These are phyloP conservation scores for Wickerhamomyces xylosicus DNA, from an alignment of 805 yeast species.

Conservation along the genomic window DNA sequence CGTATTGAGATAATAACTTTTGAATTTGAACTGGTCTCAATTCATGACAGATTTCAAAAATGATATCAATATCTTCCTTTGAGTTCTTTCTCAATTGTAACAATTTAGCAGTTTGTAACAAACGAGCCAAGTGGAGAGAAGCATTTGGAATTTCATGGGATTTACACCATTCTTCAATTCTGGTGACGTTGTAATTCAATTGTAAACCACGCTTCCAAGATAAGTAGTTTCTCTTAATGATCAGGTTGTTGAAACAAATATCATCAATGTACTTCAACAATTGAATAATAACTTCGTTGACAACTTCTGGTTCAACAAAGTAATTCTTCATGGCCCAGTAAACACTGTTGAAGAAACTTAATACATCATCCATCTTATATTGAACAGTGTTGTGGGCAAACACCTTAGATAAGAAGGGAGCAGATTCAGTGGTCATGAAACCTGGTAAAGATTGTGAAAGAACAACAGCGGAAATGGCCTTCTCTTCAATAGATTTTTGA, in stretches of 20 bases:
- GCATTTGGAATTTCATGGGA: slow-evolving; percentile 87
- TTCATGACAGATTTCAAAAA: slow-evolving; percentile 90
- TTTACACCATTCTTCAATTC: slow-evolving; percentile 98
- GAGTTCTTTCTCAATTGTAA: slow-evolving; percentile 87
- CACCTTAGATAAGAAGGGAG: slow-evolving; percentile 74
- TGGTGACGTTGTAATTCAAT: slow-evolving; percentile 89
- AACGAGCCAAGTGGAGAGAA: slow-evolving; percentile 69
- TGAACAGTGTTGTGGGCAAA: slow-evolving; percentile 54
- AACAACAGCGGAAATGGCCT: slow-evolving; percentile 91
- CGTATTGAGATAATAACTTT: slow-evolving; percentile 79
- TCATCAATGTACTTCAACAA: slow-evolving; percentile 83
- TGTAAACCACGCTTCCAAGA: slow-evolving; percentile 98
- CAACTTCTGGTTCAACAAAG: slow-evolving; percentile 75
- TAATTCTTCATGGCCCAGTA: slow-evolving; percentile 91
- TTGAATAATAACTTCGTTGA: slow-evolving; percentile 76
- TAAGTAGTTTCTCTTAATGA: slow-evolving; percentile 88
- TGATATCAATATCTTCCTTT: slow-evolving; percentile 79
- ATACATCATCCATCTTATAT: slow-evolving; percentile 89
- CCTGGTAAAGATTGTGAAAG: slow-evolving; percentile 94
- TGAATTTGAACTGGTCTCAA: slow-evolving; percentile 94
- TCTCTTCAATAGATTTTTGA: slow-evolving; percentile 82
- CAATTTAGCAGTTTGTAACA: slow-evolving; percentile 87
- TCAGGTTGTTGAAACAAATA: slow-evolving; percentile 86
- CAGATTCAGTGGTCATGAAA: slow-evolving; percentile 75
- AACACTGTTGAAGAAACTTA: slow-evolving; percentile 81